Evolutionary conservation across 495 filamentous ascomycete genomes (phyloP).

Genomic region (Glarea lozoyensis): DNA sequence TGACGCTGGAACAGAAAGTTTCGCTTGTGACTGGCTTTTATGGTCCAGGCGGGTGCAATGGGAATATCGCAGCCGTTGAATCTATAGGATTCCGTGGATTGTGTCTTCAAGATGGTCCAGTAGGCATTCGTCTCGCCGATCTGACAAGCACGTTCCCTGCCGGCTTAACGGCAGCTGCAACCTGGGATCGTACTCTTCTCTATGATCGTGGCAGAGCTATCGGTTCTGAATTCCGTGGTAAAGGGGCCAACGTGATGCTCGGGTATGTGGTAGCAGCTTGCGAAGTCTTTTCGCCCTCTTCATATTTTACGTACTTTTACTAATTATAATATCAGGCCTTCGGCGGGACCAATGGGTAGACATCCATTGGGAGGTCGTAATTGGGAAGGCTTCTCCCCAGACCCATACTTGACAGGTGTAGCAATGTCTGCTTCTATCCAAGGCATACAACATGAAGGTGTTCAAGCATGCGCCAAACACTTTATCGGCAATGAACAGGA

Average conservation of each 20-base stretch:
- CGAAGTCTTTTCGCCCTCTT: too few relatives aligned
- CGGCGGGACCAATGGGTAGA: constrained; percentile 4
- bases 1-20: constrained; percentile 8
- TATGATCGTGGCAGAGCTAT: neutral
- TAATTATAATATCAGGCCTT: too few relatives aligned
- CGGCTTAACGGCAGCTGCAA: constrained; percentile 2
- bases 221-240: neutral
- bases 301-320: too few relatives aligned
- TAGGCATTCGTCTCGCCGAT: constrained; percentile 1
- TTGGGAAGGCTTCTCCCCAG: constrained; percentile 57
- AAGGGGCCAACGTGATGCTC: constrained; percentile 2
- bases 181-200: constrained; percentile 2
- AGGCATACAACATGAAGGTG: constrained; percentile 21
- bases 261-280: too few relatives aligned
- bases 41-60: constrained; percentile 1
- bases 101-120: constrained; percentile 44
- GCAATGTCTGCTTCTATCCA: constrained; percentile 17
- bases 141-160: constrained; percentile 6
- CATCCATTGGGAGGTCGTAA: constrained; percentile 38
- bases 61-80: too few relatives aligned
- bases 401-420: constrained; percentile 33
- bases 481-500: constrained; percentile 27
- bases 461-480: constrained; percentile 27
- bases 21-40: constrained; percentile 9
- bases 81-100: constrained; percentile 49